These are phyloP conservation scores for Phaffia rhodozyma DNA, from an alignment of 1,284 basidiomycete genomes.

Conservation along the genomic window DNA sequence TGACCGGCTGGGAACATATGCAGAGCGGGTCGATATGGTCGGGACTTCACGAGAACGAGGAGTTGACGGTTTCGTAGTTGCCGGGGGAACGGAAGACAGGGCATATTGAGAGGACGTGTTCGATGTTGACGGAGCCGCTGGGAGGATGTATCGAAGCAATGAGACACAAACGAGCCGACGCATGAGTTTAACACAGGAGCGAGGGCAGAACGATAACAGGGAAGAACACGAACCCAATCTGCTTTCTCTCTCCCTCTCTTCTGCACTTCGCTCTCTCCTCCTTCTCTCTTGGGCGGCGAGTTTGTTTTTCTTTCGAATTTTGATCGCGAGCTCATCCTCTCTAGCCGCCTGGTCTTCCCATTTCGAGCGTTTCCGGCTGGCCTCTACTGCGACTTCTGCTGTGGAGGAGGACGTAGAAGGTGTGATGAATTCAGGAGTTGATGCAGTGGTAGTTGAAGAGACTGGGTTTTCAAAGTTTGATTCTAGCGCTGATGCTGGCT, in stretches of 20 bases:
- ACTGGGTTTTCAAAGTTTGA: too few relatives aligned
- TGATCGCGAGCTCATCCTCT: constrained; percentile 14
- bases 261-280: constrained; percentile 10
- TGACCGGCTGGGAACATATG: constrained; percentile 55
- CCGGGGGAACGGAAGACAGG: neutral
- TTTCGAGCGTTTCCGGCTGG: constrained; percentile 11
- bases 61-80: neutral
- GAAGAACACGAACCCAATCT: constrained; percentile 1
- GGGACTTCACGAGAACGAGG: neutral
- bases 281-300: constrained; percentile 11
- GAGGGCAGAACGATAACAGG: too few relatives aligned
- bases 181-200: too few relatives aligned
- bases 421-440: too few relatives aligned
- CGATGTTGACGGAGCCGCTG: neutral
- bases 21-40: constrained; percentile 24
- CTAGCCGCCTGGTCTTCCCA: constrained; percentile 10
- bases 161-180: too few relatives aligned
- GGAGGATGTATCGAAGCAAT: too few relatives aligned
- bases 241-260: constrained; percentile 8
- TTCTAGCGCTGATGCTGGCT: too few relatives aligned
- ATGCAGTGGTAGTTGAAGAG: too few relatives aligned
- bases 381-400: too few relatives aligned
- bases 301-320: constrained; percentile 14
- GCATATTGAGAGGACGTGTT: neutral
- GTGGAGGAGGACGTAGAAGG: too few relatives aligned